Conservation (phyloP, 1,284 basidiomycete genomes). For the Porphyrellus sp. region DNA sequence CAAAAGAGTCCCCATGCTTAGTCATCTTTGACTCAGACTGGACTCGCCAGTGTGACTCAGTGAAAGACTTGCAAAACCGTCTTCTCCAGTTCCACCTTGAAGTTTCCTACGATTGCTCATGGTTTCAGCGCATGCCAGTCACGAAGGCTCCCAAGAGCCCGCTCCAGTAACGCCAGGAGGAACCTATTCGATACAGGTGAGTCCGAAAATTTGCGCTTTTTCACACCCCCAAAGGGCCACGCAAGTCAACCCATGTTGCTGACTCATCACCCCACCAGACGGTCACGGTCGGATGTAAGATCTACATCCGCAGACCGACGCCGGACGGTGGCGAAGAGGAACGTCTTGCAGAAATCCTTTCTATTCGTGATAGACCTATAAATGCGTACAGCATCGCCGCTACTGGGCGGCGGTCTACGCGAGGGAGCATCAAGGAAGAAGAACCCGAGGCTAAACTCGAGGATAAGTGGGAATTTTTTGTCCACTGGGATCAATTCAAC, state of each 20-base stretch:
- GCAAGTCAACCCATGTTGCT: conserved; percentile 20
- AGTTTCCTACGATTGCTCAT: conserved; percentile 16
- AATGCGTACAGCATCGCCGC: conserved; percentile 49
- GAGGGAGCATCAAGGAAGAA: conserved; percentile 39
- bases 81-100: conserved; percentile 11
- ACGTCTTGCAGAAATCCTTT: conserved; percentile 89
- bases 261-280: conserved; percentile 50
- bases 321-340: conserved; percentile 77
- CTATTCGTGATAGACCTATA: conserved; percentile 80
- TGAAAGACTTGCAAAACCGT: conserved; percentile 3
- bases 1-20: conserved; percentile 19
- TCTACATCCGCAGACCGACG: conserved; percentile 81
- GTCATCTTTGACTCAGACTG: conserved; percentile 18
- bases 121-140: conserved; percentile 34
- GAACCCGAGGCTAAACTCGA: conserved; percentile 54
- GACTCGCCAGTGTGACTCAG: too few species aligned
- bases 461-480: conserved; percentile 91
- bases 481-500: conserved; percentile 98
- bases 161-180: conserved; percentile 70
- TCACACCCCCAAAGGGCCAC: conserved; percentile 18
- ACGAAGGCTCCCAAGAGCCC: conserved; percentile 51
- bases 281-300: conserved; percentile 88
- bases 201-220: conserved; percentile 28
- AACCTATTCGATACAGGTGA: conserved; percentile 70
- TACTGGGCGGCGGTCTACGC: conserved; percentile 37